Evolutionary conservation across 352 stramenopile genomes (phyloP), one percentile per base, ranked within the genome.

Genomic region (Paralagenidium karlingii): DNA sequence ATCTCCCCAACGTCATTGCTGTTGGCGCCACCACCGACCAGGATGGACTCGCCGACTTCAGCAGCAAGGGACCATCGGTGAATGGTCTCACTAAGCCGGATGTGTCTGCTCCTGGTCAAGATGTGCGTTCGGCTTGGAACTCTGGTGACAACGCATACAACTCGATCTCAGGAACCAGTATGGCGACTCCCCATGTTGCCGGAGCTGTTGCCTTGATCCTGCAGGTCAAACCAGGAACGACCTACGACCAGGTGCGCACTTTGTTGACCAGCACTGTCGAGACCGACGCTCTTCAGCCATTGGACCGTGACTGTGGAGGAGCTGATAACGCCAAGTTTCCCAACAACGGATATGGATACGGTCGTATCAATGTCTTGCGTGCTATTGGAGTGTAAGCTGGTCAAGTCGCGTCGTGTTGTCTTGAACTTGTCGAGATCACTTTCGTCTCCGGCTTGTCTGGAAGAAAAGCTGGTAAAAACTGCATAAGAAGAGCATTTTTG

Each of bases 301-400:
- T 20, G 8, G 30, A 20, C 10, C 50, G 44, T 18, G 55, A 47
- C 0, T 81, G 67, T 34, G 61, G 64, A 4, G 43, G 40, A 18
- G 68, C 60, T 5, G 21, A 34, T 0, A 47, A 60, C 42, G 34
- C 30, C 3, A 33, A 24, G n/a, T 76, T 58, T 33, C 67, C 67
- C 12, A 81, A 81, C 65, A 81, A 78, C 48, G 45, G 62, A 29
- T 73, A 59, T 24, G 67, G 67, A 34, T 60, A 74, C 40, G 67
- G 67, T 24, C 67, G 61, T 36, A 39, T 75, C 29, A 70, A 76
- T 51, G 30, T 20, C 3, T 7, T 36, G 3, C 30, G 3, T 20
- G 30, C 30, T n/a, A n/a, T n/a, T n/a, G n/a, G n/a, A n/a, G n/a
- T n/a, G n/a, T n/a, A n/a, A n/a, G n/a, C n/a, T n/a, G n/a, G n/a